phyloP scores from a whole-genome alignment of 306 rosid species.

The Datisca glomerata region DNA sequence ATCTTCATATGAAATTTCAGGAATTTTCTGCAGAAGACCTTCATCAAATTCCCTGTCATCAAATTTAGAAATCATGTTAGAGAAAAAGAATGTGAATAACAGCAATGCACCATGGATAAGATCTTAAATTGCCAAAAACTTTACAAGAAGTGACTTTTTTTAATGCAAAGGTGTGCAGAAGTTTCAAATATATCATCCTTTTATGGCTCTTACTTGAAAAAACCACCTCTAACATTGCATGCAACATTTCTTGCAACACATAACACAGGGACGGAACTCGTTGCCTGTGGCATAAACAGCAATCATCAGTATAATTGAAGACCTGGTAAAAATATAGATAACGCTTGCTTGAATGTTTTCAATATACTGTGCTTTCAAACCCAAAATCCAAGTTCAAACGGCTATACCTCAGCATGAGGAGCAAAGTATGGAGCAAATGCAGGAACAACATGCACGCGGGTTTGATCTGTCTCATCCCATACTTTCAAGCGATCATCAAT shows the following conservation, averaged over 20 bases:
- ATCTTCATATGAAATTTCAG: slow-evolving; percentile 71
- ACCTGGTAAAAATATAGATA: slow-evolving; percentile 1
- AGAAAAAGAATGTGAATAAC: slow-evolving; percentile 9
- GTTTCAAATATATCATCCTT: neutral
- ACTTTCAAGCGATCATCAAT: slow-evolving; percentile 99
- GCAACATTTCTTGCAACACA: slow-evolving; percentile 98
- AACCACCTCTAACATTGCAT: slow-evolving; percentile 95
- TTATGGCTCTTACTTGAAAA: slow-evolving; percentile 61
- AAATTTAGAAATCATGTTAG: slow-evolving; percentile 17
- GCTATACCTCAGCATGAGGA: slow-evolving; percentile 88
- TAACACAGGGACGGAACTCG: slow-evolving; percentile 72
- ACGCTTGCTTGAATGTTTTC: slow-evolving; percentile 1
- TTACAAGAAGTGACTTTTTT: neutral
- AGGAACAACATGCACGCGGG: slow-evolving; percentile 98
- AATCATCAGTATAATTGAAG: slow-evolving; percentile 16
- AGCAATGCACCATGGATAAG: slow-evolving; percentile 13
- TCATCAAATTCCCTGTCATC: slow-evolving; percentile 88
- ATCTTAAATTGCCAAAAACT: slow-evolving; percentile 10
- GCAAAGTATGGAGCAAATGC: slow-evolving; percentile 98
- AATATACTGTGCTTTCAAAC: slow-evolving; percentile 11
- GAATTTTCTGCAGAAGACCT: slow-evolving; percentile 65
- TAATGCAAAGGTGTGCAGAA: too few species aligned
- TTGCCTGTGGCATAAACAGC: slow-evolving; percentile 48
- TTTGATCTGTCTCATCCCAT: slow-evolving; percentile 98
- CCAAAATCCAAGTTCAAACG: slow-evolving; percentile 11